A percentile compares a stretch with the other conserved stretches of the same genome.
These are phyloP conservation scores for Alternaria gaisen DNA, from an alignment of 2,329 filamentous ascomycete species.

Conservation along the genomic window DNA sequence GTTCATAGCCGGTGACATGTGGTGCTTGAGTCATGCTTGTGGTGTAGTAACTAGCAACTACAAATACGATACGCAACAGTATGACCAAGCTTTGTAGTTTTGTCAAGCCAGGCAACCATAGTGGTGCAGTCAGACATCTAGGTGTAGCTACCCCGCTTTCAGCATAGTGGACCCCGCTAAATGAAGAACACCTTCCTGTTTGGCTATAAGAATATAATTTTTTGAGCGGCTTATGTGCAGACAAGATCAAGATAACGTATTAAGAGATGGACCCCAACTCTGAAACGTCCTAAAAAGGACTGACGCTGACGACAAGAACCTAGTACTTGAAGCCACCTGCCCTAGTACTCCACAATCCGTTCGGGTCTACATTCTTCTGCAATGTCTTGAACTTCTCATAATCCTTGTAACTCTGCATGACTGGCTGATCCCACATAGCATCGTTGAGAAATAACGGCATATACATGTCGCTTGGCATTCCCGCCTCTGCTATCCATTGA, in stretches of 20 bases:
- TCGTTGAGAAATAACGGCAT: conserved; percentile 38
- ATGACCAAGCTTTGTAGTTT: neutral
- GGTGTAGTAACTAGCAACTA: neutral
- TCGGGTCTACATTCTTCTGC: conserved; percentile 31
- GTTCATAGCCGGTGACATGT: conserved; percentile 38
- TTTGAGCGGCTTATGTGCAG: neutral
- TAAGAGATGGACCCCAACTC: neutral
- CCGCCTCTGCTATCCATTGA: conserved; percentile 33
- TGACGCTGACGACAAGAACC: neutral
- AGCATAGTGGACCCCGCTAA: conserved; percentile 13
- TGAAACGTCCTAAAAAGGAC: neutral
- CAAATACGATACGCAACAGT: neutral
- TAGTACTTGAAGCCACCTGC: conserved; percentile 36
- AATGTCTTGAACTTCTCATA: conserved; percentile 31
- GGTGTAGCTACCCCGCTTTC: conserved; percentile 20
- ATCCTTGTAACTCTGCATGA: conserved; percentile 30
- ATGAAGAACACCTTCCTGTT: conserved; percentile 18
- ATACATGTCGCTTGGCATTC: conserved; percentile 25
- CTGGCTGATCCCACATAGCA: conserved; percentile 33
- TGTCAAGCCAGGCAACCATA: neutral
- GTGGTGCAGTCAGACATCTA: conserved; percentile 11
- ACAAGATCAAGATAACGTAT: neutral
- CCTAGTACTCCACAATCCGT: conserved; percentile 32
- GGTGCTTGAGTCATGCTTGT: conserved; percentile 22
- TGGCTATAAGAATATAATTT: neutral